A percentile compares a stretch with the other conserved stretches of the same genome.
Evolutionary conservation across 228 moss, liverwort and hornwort genomes (phyloP).

Genomic region (Sphagnum magellanicum): DNA sequence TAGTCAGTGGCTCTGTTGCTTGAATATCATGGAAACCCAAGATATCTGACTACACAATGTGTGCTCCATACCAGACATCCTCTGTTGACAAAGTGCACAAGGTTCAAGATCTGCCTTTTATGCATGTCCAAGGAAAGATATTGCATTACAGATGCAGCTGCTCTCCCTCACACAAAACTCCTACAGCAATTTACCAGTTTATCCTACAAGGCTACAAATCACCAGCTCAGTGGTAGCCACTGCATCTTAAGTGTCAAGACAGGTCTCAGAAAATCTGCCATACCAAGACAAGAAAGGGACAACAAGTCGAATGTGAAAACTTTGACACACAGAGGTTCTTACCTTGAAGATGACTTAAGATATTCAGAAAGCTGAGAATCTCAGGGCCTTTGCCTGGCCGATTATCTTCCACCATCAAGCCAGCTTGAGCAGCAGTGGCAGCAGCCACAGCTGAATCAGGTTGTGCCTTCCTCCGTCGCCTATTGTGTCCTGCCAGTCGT

Average conservation of each 20-base stretch:
- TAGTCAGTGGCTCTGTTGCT: neutral
- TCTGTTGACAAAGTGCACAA: neutral
- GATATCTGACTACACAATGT: neutral
- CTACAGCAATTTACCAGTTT: too few species aligned
- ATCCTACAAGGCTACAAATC: neutral
- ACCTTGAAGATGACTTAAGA: constrained; percentile 41
- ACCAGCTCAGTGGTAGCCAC: neutral
- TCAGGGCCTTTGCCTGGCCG: constrained; percentile 22
- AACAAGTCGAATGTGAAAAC: neutral
- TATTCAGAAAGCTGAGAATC: constrained; percentile 26
- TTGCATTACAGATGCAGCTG: neutral
- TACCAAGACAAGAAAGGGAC: neutral
- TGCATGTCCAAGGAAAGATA: neutral
- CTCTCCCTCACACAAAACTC: too few species aligned
- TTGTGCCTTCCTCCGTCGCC: constrained; percentile 46
- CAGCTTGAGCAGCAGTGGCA: constrained; percentile 14
- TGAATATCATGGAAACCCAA: neutral
- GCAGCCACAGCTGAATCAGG: constrained; percentile 45
- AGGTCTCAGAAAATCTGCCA: too few species aligned
- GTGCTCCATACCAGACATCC: neutral
- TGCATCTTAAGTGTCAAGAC: neutral
- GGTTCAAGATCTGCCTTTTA: neutral
- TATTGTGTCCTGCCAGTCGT: constrained; percentile 52
- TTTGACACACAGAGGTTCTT: neutral
- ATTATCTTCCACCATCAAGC: constrained; percentile 21